A percentile compares a stretch with the other conserved stretches of the same genome.
These are phyloP conservation scores for Allantophomopsis cytisporea DNA, from an alignment of 2,329 filamentous ascomycete species.

Conservation along the genomic window DNA sequence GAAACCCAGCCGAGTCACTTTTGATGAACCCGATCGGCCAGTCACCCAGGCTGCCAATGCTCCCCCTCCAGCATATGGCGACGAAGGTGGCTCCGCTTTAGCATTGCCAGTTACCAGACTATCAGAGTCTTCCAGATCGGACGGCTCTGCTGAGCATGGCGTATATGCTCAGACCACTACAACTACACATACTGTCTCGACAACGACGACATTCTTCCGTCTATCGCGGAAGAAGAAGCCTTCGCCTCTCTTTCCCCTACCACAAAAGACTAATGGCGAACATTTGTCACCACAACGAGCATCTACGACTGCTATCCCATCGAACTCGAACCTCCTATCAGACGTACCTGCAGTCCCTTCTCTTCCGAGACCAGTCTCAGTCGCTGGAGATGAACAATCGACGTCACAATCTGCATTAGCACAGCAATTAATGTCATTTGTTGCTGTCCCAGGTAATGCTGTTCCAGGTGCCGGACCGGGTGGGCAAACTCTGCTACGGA, in stretches of 20 bases:
- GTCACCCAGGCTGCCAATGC: conserved; percentile 27
- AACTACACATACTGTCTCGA: conserved; percentile 48
- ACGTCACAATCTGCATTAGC: too few relatives aligned
- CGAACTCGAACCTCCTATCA: conserved; percentile 19
- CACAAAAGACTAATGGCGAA: conserved; percentile 42
- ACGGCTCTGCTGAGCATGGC: conserved; percentile 64
- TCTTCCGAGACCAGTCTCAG: conserved; percentile 19
- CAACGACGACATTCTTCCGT: conserved; percentile 65
- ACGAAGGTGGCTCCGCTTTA: conserved; percentile 46
- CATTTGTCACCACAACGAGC: conserved; percentile 23
- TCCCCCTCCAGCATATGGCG: conserved; percentile 42
- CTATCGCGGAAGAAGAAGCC: conserved; percentile 65
- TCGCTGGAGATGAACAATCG: background rate
- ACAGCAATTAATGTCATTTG: conserved; percentile 3
- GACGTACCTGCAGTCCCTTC: conserved; percentile 20
- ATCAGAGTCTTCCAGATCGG: conserved; percentile 83
- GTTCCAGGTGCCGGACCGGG: conserved; percentile 20
- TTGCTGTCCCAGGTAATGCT: background rate
- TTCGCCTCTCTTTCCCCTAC: conserved; percentile 75
- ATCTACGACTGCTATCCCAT: conserved; percentile 30
- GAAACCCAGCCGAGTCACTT: conserved; percentile 32
- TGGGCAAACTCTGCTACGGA: conserved; percentile 32
- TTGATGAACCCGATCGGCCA: conserved; percentile 45
- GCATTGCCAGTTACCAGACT: conserved; percentile 50
- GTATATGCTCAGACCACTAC: conserved; percentile 41